Conservation (phyloP, 257 asterid genomes). For the Plantago elongata region DNA sequence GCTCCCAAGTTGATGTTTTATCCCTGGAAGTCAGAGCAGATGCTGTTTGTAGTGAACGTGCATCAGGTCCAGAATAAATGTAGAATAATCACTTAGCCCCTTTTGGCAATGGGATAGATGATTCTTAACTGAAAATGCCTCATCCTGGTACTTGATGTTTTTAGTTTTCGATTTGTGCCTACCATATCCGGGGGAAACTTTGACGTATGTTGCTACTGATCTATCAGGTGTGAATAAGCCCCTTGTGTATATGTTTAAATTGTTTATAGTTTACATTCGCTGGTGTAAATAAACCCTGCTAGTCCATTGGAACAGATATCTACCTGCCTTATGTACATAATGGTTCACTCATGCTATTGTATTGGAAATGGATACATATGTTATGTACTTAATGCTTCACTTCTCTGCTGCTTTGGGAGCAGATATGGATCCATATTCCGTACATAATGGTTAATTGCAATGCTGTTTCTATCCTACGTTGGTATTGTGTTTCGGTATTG, state of each 20-base stretch:
- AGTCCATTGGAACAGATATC: slow-evolving; percentile 4
- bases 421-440: too few species aligned
- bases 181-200: slow-evolving; percentile 17
- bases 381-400: not conserved
- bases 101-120: slow-evolving; percentile 4
- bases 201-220: slow-evolving; percentile 20
- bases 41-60: slow-evolving; percentile 17
- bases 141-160: slow-evolving; percentile 21
- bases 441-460: too few species aligned
- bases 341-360: not conserved
- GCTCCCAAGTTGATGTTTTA: slow-evolving; percentile 10
- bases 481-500: too few species aligned
- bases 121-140: slow-evolving; percentile 12
- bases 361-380: not conserved
- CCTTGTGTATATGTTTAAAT: slow-evolving; percentile 24
- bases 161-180: slow-evolving; percentile 13
- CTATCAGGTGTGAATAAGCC: slow-evolving; percentile 30
- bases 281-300: slow-evolving; percentile 30
- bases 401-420: not conserved
- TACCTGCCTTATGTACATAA: slow-evolving; percentile 7
- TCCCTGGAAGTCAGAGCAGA: slow-evolving; percentile 13
- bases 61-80: not conserved
- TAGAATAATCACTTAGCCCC: not conserved
- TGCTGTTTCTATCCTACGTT: too few species aligned
- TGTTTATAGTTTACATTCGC: slow-evolving; percentile 19